Conservation (phyloP, 2,329 filamentous ascomycete genomes). For the Magnaporthiopsis poae region DNA sequence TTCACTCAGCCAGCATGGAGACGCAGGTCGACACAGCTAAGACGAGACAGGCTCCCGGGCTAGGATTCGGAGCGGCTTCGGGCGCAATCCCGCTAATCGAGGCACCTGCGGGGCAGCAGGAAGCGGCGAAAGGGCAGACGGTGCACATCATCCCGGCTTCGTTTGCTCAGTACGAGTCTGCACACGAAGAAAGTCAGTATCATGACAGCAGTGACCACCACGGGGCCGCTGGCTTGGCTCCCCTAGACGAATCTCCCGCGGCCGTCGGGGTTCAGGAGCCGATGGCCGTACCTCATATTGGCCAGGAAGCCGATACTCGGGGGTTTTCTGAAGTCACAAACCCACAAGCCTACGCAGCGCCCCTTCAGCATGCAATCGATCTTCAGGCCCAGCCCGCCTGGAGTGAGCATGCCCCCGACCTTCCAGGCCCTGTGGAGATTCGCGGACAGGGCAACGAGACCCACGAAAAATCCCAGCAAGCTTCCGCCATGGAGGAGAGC, state of each 20-base stretch:
- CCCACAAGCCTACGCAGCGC: not conserved
- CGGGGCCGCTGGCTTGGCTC: not conserved
- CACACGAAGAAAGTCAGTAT: not conserved
- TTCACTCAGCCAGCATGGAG: not conserved
- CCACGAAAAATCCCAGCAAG: too few species aligned
- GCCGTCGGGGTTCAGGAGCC: not conserved
- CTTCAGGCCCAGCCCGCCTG: not conserved
- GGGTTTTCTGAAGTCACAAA: not conserved
- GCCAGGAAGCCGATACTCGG: not conserved
- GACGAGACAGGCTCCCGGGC: not conserved
- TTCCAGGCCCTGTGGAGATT: too few species aligned
- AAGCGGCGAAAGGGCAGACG: not conserved
- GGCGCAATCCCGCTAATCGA: not conserved
- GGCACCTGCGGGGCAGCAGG: not conserved
- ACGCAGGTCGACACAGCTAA: not conserved
- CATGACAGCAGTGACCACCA: not conserved
- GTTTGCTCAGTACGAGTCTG: not conserved
- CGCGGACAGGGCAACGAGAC: too few species aligned
- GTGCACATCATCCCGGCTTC: not conserved
- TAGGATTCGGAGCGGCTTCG: not conserved
- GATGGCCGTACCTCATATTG: too few species aligned
- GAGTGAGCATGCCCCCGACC: too few species aligned
- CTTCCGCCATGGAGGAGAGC: constrained; percentile 16
- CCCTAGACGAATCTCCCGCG: not conserved
- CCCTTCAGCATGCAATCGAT: not conserved